Conservation (phyloP, 1,139 yeast genomes). For the Geotrichum klebahnii region DNA sequence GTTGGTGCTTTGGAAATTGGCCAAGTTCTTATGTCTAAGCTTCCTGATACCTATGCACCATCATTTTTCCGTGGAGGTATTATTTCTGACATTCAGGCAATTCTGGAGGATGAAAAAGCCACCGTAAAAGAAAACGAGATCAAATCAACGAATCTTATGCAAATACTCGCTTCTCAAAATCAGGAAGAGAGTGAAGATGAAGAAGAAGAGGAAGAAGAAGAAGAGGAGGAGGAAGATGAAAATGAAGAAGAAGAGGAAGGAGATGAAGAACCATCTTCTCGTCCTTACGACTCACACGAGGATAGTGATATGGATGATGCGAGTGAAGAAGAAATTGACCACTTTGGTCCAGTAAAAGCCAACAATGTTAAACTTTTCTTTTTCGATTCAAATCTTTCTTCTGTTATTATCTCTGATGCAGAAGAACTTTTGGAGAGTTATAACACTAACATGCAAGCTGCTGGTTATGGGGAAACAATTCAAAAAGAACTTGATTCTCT, state of each 20-base stretch:
- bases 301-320: slow-evolving; percentile 29
- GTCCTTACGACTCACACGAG: too few relatives aligned
- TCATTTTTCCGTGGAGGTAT: slow-evolving; percentile 72
- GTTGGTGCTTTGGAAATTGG: slow-evolving; percentile 55
- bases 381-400: slow-evolving; percentile 24
- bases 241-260: slow-evolving; percentile 30
- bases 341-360: not conserved
- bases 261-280: slow-evolving; percentile 32
- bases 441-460: slow-evolving; percentile 5
- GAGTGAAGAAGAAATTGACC: slow-evolving; percentile 29
- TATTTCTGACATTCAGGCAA: slow-evolving; percentile 47
- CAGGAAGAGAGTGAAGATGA: slow-evolving; percentile 26
- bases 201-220: slow-evolving; percentile 27
- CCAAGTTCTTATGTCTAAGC: slow-evolving; percentile 44
- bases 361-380: slow-evolving; percentile 20
- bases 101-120: slow-evolving; percentile 21
- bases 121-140: slow-evolving; percentile 13
- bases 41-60: slow-evolving; percentile 46
- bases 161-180: slow-evolving; percentile 19
- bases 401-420: slow-evolving; percentile 23
- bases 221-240: slow-evolving; percentile 24
- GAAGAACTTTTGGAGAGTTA: slow-evolving; percentile 8
- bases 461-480: slow-evolving; percentile 11
- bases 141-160: not conserved
- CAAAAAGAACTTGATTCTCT: slow-evolving; percentile 16